A percentile compares a stretch with the other conserved stretches of the same genome.
These are phyloP conservation scores for Scheffersomyces ergatensis DNA, from an alignment of 805 yeast genomes.

Conservation along the genomic window DNA sequence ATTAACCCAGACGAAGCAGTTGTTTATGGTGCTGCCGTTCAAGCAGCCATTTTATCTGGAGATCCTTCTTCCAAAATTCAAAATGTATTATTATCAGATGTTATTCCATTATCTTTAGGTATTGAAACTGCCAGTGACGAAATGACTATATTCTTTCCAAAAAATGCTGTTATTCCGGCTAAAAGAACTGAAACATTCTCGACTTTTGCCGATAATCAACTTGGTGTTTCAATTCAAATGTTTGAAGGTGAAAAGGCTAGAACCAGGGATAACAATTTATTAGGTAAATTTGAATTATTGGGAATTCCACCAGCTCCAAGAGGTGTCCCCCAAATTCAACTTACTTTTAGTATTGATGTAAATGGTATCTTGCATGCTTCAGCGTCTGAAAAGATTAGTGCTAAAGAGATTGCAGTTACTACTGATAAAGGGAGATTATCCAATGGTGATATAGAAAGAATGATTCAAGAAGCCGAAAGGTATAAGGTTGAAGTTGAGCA, in stretches of 20 bases:
- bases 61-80: slow-evolving; percentile 53
- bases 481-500: slow-evolving; percentile 88
- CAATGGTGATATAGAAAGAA: slow-evolving; percentile 92
- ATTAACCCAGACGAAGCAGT: slow-evolving; percentile 99
- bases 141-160: slow-evolving; percentile 91
- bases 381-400: slow-evolving; percentile 92
- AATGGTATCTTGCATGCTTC: slow-evolving; percentile 83
- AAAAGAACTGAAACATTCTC: slow-evolving; percentile 94
- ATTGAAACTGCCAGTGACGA: slow-evolving; percentile 98
- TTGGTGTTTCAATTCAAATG: slow-evolving; percentile 90
- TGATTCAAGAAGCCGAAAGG: slow-evolving; percentile 97
- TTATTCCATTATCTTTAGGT: slow-evolving; percentile 91
- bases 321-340: slow-evolving; percentile 89
- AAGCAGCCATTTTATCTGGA: slow-evolving; percentile 96
- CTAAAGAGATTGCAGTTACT: slow-evolving; percentile 87
- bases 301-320: slow-evolving; percentile 91
- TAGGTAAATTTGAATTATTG: slow-evolving; percentile 83
- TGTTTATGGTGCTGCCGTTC: slow-evolving; percentile 99
- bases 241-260: slow-evolving; percentile 95
- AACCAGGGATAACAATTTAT: slow-evolving; percentile 88
- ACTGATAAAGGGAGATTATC: slow-evolving; percentile 93
- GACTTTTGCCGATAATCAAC: slow-evolving; percentile 95
- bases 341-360: slow-evolving; percentile 83
- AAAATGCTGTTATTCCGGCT: slow-evolving; percentile 95
- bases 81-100: slow-evolving; percentile 73